These are phyloP conservation scores for Debaryomyces hansenii DNA, from an alignment of 805 yeast genomes.

Conservation along the genomic window DNA sequence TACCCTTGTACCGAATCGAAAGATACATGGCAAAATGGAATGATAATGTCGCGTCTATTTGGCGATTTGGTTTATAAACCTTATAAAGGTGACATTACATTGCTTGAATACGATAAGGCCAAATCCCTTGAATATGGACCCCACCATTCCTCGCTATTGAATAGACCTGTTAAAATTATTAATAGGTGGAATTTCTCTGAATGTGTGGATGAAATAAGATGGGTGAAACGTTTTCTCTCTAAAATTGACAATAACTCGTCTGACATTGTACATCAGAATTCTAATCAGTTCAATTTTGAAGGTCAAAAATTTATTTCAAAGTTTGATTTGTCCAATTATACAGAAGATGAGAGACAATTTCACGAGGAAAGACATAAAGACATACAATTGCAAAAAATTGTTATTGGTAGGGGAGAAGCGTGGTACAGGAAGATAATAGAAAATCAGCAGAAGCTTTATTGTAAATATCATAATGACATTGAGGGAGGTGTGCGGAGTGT, in stretches of 20 bases:
- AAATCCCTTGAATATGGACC: constrained; percentile 16
- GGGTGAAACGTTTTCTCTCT: constrained; percentile 13
- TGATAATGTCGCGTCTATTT: constrained; percentile 40
- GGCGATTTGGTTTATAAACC: constrained; percentile 29
- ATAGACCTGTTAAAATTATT: constrained; percentile 22
- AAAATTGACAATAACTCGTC: constrained; percentile 6
- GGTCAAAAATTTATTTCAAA: constrained; percentile 5
- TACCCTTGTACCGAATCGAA: constrained; percentile 42
- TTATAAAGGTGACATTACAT: background rate
- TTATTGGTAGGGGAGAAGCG: constrained; percentile 25
- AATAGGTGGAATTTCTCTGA: constrained; percentile 34
- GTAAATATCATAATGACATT: background rate
- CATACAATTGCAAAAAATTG: constrained; percentile 19
- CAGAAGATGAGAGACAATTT: background rate
- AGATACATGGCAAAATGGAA: constrained; percentile 37
- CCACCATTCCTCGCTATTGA: constrained; percentile 12
- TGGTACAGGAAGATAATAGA: constrained; percentile 20
- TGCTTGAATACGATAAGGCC: constrained; percentile 13
- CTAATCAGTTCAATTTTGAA: constrained; percentile 1
- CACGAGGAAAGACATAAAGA: background rate
- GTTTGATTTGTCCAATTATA: background rate
- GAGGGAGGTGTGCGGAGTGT: background rate
- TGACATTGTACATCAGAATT: constrained; percentile 1
- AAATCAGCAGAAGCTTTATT: constrained; percentile 24
- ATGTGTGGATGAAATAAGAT: constrained; percentile 27